A percentile compares a stretch with the other conserved stretches of the same genome.
These are phyloP conservation scores for Eimeria brunetti DNA, from an alignment of 169 alveolate species.

Conservation along the genomic window DNA sequence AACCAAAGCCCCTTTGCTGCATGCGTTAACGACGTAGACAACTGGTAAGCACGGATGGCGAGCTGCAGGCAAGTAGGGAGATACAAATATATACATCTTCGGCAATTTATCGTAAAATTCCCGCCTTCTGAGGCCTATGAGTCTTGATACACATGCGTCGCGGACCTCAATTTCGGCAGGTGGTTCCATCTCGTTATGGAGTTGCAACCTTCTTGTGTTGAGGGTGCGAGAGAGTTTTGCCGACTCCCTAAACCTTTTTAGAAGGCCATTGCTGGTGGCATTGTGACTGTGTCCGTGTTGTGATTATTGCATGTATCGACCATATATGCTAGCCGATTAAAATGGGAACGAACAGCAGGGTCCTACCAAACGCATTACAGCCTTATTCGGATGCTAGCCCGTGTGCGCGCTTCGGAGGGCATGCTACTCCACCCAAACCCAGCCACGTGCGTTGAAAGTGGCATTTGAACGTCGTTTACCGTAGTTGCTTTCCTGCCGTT, in stretches of 20 bases:
- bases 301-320: neutral
- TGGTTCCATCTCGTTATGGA: neutral
- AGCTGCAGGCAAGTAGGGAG: too few relatives aligned
- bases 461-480: neutral
- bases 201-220: neutral
- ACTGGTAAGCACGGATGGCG: too few relatives aligned
- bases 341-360: neutral
- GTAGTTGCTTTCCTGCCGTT: neutral
- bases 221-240: neutral
- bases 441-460: neutral
- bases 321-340: neutral
- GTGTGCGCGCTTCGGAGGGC: neutral
- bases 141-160: neutral
- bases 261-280: neutral
- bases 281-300: neutral
- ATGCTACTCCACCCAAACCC: neutral
- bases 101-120: neutral
- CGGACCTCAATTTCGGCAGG: neutral
- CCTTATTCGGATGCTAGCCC: neutral
- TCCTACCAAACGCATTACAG: neutral
- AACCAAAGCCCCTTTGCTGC: too few relatives aligned
- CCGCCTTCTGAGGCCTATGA: neutral
- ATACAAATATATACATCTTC: too few relatives aligned
- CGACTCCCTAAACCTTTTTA: neutral
- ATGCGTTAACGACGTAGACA: too few relatives aligned